Percentiles rank a stretch among this genome's conserved stretches.
Evolutionary conservation across 2,329 filamentous ascomycete species (phyloP).

Genomic region (Colletotrichum nymphaeae): DNA sequence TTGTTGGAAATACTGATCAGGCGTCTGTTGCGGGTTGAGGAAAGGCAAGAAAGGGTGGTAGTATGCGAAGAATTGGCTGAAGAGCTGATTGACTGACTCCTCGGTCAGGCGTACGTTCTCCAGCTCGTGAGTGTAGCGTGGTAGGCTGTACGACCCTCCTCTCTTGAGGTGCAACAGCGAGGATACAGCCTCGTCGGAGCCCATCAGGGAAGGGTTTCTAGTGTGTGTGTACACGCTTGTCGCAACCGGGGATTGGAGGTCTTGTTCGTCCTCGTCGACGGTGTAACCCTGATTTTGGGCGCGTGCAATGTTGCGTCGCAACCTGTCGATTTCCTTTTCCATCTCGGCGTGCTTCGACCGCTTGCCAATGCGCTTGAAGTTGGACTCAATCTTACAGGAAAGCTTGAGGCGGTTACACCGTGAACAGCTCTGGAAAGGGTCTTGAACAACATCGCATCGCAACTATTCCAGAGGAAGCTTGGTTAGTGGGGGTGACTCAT

Average conservation of each 20-base stretch:
- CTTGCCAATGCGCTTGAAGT: conserved; percentile 88
- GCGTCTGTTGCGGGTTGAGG: conserved; percentile 72
- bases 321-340: conserved; percentile 82
- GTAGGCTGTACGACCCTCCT: conserved; percentile 70
- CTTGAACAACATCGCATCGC: conserved; percentile 85
- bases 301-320: conserved; percentile 70
- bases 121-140: conserved; percentile 70
- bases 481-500: conserved; percentile 10
- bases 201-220: conserved; percentile 73
- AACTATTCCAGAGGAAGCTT: conserved; percentile 60
- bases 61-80: conserved; percentile 78
- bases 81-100: conserved; percentile 72
- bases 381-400: conserved; percentile 87
- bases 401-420: conserved; percentile 84
- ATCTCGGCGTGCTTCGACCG: conserved; percentile 86
- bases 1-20: conserved; percentile 81
- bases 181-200: conserved; percentile 75
- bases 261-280: conserved; percentile 65
- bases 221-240: conserved; percentile 69
- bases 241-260: conserved; percentile 69
- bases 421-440: conserved; percentile 81
- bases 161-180: conserved; percentile 75
- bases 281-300: conserved; percentile 70
- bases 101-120: conserved; percentile 74
- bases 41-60: conserved; percentile 86